phyloP scores from a whole-genome alignment of 331 rosid species.

The Acacia concinna region DNA sequence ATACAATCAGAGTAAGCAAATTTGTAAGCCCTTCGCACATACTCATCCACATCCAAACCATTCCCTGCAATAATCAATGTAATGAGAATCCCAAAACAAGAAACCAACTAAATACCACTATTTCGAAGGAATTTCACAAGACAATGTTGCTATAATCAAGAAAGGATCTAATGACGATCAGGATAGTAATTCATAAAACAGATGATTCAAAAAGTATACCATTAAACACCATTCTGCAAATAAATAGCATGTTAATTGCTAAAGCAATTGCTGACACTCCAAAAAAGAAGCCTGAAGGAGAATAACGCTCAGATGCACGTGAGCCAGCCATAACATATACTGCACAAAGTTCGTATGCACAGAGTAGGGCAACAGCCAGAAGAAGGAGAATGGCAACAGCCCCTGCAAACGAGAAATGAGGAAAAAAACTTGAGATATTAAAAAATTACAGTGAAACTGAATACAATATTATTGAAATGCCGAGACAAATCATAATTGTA shows the following conservation, averaged over 20 bases:
- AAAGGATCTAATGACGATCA: constrained; percentile 9
- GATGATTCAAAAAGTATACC: constrained; percentile 52
- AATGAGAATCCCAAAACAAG: background rate
- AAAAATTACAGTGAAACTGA: constrained; percentile 6
- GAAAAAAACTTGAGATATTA: constrained; percentile 25
- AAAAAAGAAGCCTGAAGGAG: constrained; percentile 99
- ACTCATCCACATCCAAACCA: constrained; percentile 98
- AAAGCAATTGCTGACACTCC: constrained; percentile 99
- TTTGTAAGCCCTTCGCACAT: constrained; percentile 94
- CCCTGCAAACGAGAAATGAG: constrained; percentile 52
- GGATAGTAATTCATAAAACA: constrained; percentile 13
- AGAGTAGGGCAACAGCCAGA: constrained; percentile 94
- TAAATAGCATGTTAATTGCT: constrained; percentile 99
- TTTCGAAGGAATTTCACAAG: constrained; percentile 19
- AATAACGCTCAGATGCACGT: constrained; percentile 92
- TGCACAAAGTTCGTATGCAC: constrained; percentile 97
- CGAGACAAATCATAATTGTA: background rate
- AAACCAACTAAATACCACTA: constrained; percentile 23
- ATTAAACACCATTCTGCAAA: constrained; percentile 96
- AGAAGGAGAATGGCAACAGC: constrained; percentile 96
- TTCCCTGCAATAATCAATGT: constrained; percentile 61
- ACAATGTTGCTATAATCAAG: constrained; percentile 8
- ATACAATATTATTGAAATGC: background rate
- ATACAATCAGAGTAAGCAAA: constrained; percentile 97
- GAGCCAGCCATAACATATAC: constrained; percentile 97